Evolutionary conservation across 176 grass and related monocot species (phyloP).

Genomic region (Oryza brachyantha): DNA sequence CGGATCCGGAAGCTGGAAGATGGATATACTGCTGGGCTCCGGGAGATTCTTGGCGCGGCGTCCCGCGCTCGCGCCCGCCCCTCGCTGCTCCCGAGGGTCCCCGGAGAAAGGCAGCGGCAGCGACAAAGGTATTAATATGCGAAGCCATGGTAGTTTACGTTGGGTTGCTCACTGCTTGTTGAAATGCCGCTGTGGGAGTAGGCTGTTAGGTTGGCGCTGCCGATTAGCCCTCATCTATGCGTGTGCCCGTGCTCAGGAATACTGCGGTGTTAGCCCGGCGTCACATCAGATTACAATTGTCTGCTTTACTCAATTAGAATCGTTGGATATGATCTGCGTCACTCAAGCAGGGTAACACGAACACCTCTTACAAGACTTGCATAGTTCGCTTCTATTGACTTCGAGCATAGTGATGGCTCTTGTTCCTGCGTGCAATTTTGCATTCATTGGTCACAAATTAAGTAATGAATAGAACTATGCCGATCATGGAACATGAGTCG

Average conservation of each 20-base stretch:
- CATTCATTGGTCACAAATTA: no score
- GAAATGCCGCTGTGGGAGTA: conserved; percentile 14
- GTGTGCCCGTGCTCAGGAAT: background rate
- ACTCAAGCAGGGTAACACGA: background rate
- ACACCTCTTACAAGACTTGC: no score
- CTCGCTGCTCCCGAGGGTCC: conserved; percentile 66
- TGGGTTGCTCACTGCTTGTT: conserved; percentile 1
- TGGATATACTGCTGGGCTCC: conserved; percentile 41
- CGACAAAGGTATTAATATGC: conserved; percentile 54
- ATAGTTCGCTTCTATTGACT: background rate
- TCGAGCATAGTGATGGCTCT: background rate
- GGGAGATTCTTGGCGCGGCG: conserved; percentile 50
- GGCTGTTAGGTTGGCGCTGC: background rate
- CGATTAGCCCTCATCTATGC: background rate
- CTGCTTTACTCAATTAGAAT: background rate
- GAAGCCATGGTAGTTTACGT: background rate
- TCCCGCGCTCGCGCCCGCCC: conserved; percentile 30
- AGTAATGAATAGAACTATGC: background rate
- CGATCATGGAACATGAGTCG: background rate
- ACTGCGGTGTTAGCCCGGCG: background rate
- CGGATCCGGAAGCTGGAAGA: conserved; percentile 17
- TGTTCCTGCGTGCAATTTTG: background rate
- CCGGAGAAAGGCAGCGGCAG: conserved; percentile 49
- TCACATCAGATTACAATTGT: background rate
- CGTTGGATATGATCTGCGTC: conserved; percentile 19